Evolutionary conservation across 2,329 filamentous ascomycete species (phyloP), one percentile per base, ranked within the genome.

Genomic region (Colletotrichum simmondsii): DNA sequence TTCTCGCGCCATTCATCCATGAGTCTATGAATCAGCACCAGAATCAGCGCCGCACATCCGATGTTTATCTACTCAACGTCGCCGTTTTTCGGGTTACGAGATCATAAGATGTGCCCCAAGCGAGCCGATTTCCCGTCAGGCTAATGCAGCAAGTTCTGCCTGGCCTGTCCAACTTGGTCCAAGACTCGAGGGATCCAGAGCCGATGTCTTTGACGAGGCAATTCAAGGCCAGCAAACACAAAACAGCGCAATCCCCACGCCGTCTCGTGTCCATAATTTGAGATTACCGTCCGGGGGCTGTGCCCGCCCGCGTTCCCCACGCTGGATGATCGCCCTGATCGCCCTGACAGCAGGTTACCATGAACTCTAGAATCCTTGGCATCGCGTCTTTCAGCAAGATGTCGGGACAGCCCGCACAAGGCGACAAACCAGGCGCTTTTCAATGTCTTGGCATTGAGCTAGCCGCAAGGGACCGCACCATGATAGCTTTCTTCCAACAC

Each of bases 361-460:
- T 28, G 32, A 65, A 49, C 30, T 22, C 62, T 42, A 46, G 62
- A 57, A 56, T 37, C 28, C 62, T 65, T 65, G 62, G 62, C 62
- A 65, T 65, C 62, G 62, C 49, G 30, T 57, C 32, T 65, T 11
- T 26, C n/a, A 49, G 32, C 62, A 42, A 42, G 22, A 37, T 16
- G 54, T 30, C 62, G 32, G 62, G 62, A 57, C 62, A 24, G 24
- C 32, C 62, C 62, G 62, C 62, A 46, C 16, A 22, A 30, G 22
- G 16, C 24, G 19, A 26, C 16, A 12, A 5, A 37, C 30, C 46
- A 32, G 61, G 49, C 49, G 30, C 52, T 11, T n/a, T 56, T 65
- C 19, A 30, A 57, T 46, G 35, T 42, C 49, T 56, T 57, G 62
- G 32, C 49, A 42, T 8, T 42, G n/a, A 56, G 12, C 22, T 22